Percentiles rank a stretch among this genome's conserved stretches.
These are phyloP conservation scores for Curvularia hawaiiensis DNA, from an alignment of 2,329 filamentous ascomycete genomes.

Conservation along the genomic window DNA sequence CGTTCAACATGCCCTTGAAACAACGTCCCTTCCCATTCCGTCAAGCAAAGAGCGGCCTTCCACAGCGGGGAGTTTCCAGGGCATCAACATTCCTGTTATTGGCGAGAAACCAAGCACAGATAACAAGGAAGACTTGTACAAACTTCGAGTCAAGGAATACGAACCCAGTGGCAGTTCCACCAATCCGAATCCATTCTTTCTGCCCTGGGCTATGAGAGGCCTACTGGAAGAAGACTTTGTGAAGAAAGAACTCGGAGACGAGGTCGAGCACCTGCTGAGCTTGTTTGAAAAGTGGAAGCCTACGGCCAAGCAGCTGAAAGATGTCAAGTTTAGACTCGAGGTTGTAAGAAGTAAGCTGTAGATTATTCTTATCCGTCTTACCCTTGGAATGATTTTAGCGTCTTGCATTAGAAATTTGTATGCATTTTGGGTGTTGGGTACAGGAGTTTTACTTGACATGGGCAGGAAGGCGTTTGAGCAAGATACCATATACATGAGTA, in stretches of 20 bases:
- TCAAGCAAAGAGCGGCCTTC: constrained; percentile 25
- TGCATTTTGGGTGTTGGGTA: not conserved
- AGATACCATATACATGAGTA: constrained; percentile 1
- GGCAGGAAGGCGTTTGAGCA: not conserved
- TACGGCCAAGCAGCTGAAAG: constrained; percentile 85
- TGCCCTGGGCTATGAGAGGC: constrained; percentile 96
- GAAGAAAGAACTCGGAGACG: constrained; percentile 75
- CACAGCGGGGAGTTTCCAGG: constrained; percentile 33
- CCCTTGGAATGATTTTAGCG: not conserved
- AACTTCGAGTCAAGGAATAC: constrained; percentile 42
- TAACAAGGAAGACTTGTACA: constrained; percentile 27
- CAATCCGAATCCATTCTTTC: constrained; percentile 79
- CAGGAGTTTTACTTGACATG: not conserved
- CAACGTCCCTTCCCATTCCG: constrained; percentile 45
- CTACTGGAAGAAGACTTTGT: constrained; percentile 91
- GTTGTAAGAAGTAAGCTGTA: constrained; percentile 84
- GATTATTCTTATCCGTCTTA: not conserved
- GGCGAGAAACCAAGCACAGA: constrained; percentile 30
- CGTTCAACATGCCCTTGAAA: constrained; percentile 55
- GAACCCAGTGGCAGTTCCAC: constrained; percentile 29
- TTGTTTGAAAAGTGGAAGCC: constrained; percentile 97
- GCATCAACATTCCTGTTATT: constrained; percentile 40
- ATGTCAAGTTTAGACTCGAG: constrained; percentile 94
- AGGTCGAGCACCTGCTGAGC: constrained; percentile 78
- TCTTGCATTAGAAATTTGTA: not conserved